Evolutionary conservation across 495 filamentous ascomycete genomes (phyloP), one percentile per base, ranked within the genome.

Genomic region (Penicillium samsonianum): DNA sequence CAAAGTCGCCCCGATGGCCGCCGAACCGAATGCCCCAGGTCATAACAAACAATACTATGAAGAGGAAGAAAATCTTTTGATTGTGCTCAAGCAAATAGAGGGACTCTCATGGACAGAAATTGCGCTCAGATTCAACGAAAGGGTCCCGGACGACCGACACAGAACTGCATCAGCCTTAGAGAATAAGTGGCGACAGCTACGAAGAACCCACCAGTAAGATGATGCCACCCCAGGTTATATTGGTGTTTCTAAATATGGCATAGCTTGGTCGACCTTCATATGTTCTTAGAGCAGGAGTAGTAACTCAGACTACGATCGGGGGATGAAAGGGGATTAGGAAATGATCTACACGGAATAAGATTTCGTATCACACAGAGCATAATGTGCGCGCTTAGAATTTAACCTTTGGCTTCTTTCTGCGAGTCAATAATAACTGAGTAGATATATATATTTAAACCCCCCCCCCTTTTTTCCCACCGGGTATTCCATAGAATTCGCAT

Each of bases 41-140:
- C 47, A 58, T 30, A 58, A 50, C 25, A 58, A 51, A 45, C 55
- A 16, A 22, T 58, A 58, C 35, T 43, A 47, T 44, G 4, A 20
- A 5, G 31, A 55, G 19, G 51, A 60, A 19, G 43, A 55, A 20
- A 7, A 49, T 22, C 31, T 60, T 41, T 17, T 60, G 19, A 31
- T 49, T 28, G 4, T 26, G 16, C 51, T 60, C 1, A 53, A 50
- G 31, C 20, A 44, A 7, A 17, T 28, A 19, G n/a, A n/a, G n/a
- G n/a, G 33, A 19, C 30, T 50, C 26, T 30, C 22, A 14, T 60
- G 33, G 51, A 6, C 33, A 14, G 33, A 41, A 43, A 55, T 60
- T 17, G 43, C 26, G 33, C 23, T 22, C 9, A 44, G 26, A 11
- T 60, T 53, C 41, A 60, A 60, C 38, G n/a, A 38, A 60, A 30